Evolutionary conservation across 805 yeast genomes (phyloP).

Genomic region (Candida sonorensis): DNA sequence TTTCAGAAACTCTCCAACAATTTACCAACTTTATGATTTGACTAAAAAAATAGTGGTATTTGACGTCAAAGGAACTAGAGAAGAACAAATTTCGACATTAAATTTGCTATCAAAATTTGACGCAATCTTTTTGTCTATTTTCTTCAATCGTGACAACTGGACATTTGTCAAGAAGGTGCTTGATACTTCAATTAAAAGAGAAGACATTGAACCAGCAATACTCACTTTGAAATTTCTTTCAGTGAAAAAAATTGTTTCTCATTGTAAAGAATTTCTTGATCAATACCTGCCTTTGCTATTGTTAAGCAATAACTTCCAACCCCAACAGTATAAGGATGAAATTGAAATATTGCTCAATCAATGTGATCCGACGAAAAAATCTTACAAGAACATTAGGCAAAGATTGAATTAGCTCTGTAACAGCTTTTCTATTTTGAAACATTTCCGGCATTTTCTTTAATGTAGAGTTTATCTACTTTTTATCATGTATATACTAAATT

Average conservation of each 20-base stretch:
- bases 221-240: conserved; percentile 7
- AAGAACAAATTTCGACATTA: not conserved
- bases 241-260: conserved; percentile 3
- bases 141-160: conserved; percentile 14
- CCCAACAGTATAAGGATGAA: conserved; percentile 1
- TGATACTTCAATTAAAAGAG: conserved; percentile 9
- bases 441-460: too few species aligned
- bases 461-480: too few species aligned
- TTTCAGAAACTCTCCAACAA: conserved; percentile 10
- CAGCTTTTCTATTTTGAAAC: conserved; percentile 1
- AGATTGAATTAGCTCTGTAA: not conserved
- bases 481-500: too few species aligned
- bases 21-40: conserved; percentile 10
- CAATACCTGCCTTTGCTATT: conserved; percentile 10
- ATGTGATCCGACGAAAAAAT: conserved; percentile 4
- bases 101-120: conserved; percentile 9
- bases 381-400: conserved; percentile 1
- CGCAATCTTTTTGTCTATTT: conserved; percentile 9
- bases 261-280: conserved; percentile 10
- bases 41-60: conserved; percentile 3
- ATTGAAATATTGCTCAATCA: conserved; percentile 1
- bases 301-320: conserved; percentile 4
- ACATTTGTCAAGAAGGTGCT: conserved; percentile 8
- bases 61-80: not conserved
- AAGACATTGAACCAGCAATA: conserved; percentile 8